These are phyloP conservation scores for Mycena alexandri DNA, from an alignment of 768 basidiomycete genomes.

Conservation along the genomic window DNA sequence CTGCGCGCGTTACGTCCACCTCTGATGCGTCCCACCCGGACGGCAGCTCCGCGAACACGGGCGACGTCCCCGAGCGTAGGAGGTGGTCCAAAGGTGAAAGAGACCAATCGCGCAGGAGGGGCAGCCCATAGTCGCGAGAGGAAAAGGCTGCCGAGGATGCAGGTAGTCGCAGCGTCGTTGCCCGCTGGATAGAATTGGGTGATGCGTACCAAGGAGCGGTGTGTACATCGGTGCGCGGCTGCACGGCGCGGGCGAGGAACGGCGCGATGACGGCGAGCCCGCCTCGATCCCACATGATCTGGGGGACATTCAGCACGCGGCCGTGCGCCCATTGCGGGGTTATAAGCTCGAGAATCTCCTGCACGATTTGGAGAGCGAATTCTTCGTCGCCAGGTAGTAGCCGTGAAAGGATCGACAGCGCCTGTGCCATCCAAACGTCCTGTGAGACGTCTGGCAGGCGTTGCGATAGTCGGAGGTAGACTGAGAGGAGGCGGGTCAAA, in stretches of 20 bases:
- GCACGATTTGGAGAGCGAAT: conserved; percentile 57
- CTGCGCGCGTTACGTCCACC: conserved; percentile 77
- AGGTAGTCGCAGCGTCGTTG: conserved; percentile 68
- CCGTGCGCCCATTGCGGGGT: conserved; percentile 56
- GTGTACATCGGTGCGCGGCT: conserved; percentile 53
- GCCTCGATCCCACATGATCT: conserved; percentile 62
- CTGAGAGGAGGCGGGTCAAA: conserved; percentile 64
- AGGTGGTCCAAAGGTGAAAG: conserved; percentile 81
- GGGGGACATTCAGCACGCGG: conserved; percentile 53
- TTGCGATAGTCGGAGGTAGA: conserved; percentile 71
- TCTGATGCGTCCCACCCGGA: conserved; percentile 84
- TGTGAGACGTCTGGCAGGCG: conserved; percentile 66
- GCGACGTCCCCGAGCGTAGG: conserved; percentile 78
- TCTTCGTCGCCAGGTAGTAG: conserved; percentile 85
- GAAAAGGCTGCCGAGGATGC: conserved; percentile 33
- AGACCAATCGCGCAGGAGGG: conserved; percentile 73
- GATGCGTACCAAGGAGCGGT: conserved; percentile 67
- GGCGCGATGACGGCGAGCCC: conserved; percentile 67
- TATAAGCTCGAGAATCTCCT: conserved; percentile 53
- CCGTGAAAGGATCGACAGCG: conserved; percentile 65
- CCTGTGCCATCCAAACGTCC: conserved; percentile 77
- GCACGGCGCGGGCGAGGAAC: conserved; percentile 66
- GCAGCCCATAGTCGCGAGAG: conserved; percentile 54
- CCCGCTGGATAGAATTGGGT: conserved; percentile 66
- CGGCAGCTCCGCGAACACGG: conserved; percentile 78